Evolutionary conservation across 495 filamentous ascomycete species (phyloP).

Genomic region (Corynascus novoguineensis): DNA sequence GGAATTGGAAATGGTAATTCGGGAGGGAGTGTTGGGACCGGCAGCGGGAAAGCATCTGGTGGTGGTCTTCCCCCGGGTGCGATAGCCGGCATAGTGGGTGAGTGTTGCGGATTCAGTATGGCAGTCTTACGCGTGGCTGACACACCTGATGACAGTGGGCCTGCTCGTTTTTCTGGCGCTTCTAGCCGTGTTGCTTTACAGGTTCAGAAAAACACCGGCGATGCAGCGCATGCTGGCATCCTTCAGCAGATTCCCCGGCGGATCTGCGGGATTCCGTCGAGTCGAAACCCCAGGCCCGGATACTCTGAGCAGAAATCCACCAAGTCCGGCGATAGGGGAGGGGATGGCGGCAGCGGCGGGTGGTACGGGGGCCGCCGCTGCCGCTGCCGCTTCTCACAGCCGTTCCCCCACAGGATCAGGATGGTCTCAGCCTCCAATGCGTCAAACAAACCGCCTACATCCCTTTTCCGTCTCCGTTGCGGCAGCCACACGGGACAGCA

Average conservation of each 20-base stretch:
- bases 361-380: background rate
- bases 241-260: background rate
- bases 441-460: background rate
- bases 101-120: background rate
- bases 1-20: background rate
- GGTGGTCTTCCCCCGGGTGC: slow-evolving; percentile 4
- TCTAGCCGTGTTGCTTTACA: slow-evolving; percentile 12
- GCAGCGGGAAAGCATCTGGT: background rate
- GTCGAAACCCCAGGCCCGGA: background rate
- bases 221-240: slow-evolving; percentile 11
- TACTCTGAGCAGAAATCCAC: slow-evolving; percentile 10
- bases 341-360: background rate
- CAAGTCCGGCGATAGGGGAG: background rate
- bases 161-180: slow-evolving; percentile 12
- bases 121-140: background rate
- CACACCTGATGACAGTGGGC: slow-evolving; percentile 9
- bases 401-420: too few relatives aligned
- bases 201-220: slow-evolving; percentile 4
- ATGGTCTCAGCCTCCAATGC: slow-evolving; percentile 11
- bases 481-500: background rate
- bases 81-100: slow-evolving; percentile 16
- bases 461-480: background rate
- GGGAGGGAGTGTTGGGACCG: background rate
- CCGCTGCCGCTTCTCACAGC: background rate
- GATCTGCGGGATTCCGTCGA: background rate